These are phyloP conservation scores for Pseudocercospora pini-densiflorae DNA, from an alignment of 2,329 filamentous ascomycete species.

Conservation along the genomic window DNA sequence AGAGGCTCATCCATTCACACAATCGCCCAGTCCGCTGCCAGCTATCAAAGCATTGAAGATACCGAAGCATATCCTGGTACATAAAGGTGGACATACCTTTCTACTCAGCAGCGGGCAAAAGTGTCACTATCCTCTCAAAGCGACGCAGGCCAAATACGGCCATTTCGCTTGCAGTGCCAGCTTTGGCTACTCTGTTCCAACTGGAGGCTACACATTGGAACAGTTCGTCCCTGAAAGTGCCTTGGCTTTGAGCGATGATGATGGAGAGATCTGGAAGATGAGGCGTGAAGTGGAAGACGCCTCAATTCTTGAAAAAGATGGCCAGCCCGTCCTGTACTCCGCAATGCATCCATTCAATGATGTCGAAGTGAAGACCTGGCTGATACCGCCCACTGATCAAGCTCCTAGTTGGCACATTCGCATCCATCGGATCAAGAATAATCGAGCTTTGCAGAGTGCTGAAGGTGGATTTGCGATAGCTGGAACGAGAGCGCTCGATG, in stretches of 20 bases:
- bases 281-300: conserved; percentile 70
- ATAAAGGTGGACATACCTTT: conserved; percentile 73
- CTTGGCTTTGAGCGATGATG: conserved; percentile 76
- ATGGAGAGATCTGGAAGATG: conserved; percentile 78
- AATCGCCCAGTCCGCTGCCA: conserved; percentile 57
- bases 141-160: conserved; percentile 81
- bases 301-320: conserved; percentile 61
- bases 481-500: conserved; percentile 63
- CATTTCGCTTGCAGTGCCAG: conserved; percentile 77
- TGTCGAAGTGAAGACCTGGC: conserved; percentile 67
- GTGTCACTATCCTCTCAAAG: conserved; percentile 82
- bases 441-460: conserved; percentile 68
- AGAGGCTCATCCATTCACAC: conserved; percentile 56
- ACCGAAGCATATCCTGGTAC: conserved; percentile 72
- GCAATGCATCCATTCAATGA: conserved; percentile 73
- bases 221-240: conserved; percentile 78
- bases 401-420: conserved; percentile 73
- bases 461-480: conserved; percentile 76
- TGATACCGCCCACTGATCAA: conserved; percentile 63
- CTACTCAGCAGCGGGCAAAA: conserved; percentile 76
- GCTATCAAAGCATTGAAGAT: conserved; percentile 66
- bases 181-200: conserved; percentile 78
- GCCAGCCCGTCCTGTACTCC: conserved; percentile 66
- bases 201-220: conserved; percentile 74
- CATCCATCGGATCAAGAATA: conserved; percentile 64